Evolutionary conservation across 2,329 filamentous ascomycete genomes (phyloP).

Genomic region (Rasamsonia emersonii): DNA sequence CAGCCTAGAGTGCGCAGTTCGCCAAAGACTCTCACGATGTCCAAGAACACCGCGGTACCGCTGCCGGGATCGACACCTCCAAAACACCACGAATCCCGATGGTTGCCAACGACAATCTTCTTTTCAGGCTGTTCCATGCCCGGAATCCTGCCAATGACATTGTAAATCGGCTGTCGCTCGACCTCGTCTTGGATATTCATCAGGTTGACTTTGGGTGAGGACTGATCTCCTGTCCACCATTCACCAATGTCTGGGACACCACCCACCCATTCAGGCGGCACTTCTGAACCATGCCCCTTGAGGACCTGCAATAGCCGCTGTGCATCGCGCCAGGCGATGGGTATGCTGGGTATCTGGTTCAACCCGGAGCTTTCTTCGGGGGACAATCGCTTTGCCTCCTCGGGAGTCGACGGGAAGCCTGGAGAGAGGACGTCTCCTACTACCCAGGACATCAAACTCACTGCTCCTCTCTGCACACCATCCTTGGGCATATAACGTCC

Average conservation of each 20-base stretch:
- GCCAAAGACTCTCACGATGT: conserved; percentile 77
- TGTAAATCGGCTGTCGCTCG: conserved; percentile 78
- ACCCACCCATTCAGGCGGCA: conserved; percentile 64
- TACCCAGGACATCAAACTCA: conserved; percentile 73
- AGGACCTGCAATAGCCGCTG: conserved; percentile 68
- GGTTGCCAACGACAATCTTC: conserved; percentile 82
- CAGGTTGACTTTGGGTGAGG: conserved; percentile 69
- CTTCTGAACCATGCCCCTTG: conserved; percentile 61
- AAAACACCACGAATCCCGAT: conserved; percentile 87
- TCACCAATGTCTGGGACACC: conserved; percentile 65
- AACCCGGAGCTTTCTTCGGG: conserved; percentile 64
- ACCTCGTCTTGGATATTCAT: conserved; percentile 82
- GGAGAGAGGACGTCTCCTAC: conserved; percentile 89
- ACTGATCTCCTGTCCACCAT: conserved; percentile 76
- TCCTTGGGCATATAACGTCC: conserved; percentile 74
- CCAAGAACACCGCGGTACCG: conserved; percentile 84
- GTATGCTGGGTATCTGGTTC: conserved; percentile 78
- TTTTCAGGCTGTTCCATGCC: conserved; percentile 80
- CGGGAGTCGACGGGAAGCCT: conserved; percentile 56
- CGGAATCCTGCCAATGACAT: conserved; percentile 73
- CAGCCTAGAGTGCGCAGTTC: conserved; percentile 69
- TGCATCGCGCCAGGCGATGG: conserved; percentile 83
- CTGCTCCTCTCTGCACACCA: conserved; percentile 72
- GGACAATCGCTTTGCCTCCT: conserved; percentile 52
- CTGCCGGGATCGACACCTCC: conserved; percentile 79